Base-by-base conservation (phyloP, 768 basidiomycete genomes). In the Mycena kentingensis region DNA sequence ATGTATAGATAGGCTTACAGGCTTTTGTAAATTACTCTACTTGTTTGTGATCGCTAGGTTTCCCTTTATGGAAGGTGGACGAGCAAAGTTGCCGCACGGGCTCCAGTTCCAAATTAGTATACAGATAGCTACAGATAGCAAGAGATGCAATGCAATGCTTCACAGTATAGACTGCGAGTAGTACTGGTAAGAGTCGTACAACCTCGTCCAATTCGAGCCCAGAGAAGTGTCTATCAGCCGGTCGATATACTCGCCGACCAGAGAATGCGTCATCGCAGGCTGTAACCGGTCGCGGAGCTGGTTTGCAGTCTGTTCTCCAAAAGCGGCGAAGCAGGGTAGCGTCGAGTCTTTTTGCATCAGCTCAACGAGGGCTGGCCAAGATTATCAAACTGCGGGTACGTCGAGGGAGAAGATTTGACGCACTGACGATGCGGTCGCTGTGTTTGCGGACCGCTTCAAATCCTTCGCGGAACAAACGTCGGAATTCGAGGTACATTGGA, bases 331-430 rank as follows among this genome's bases (percentile, higher is more conserved):
- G 70, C 97, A 97, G 18, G 93, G 93, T 21, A 96, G 75, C 21
- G 84, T 80, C 1, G 93, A 97, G 66, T 96, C 94, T 93, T 93
- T 95, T 71, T 98, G 96, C 97, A 98, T 98, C 47, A 98, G 75
- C 66, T 98, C 97, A 32, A 98, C 94, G 62, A 98, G 78, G 1
- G 74, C 74, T 74, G 27, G n/a, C 27, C 12, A 44, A 46, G 47
- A 36, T 52, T 57, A 38, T 61, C 18, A 32, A 48, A 47, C 21
- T 34, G 26, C 51, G 47, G 16, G 16, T 38, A 19, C 18, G 26
- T 18, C 41, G 10, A 4, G 45, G 26, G 49, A 36, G 43, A 18
- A 32, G 28, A 49, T 4, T 15, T 21, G 13, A 79, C 82, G 66
- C 60, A 90, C 93, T 96, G 67, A 96, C 87, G 63, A 99, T 89